Conservation (phyloP, 768 basidiomycete genomes). For the Ramaria sp. region DNA sequence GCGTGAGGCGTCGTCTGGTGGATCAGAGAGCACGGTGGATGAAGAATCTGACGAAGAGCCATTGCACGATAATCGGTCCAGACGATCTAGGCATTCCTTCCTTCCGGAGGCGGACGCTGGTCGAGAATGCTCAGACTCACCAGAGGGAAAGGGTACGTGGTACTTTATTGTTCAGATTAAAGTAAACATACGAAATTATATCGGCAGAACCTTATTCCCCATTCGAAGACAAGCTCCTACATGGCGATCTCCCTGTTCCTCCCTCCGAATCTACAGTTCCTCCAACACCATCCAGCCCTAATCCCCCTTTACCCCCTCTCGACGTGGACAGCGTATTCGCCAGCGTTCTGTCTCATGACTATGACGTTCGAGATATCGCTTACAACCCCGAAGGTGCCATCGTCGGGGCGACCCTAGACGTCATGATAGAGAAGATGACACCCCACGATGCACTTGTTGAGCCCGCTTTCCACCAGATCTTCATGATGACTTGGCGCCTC, state of each 20-base stretch:
- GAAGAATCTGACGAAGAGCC: slow-evolving; percentile 1
- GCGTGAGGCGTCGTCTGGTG: not conserved
- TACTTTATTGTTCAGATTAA: not conserved
- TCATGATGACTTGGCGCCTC: slow-evolving; percentile 92
- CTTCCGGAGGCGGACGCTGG: not conserved
- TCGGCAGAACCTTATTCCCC: not conserved
- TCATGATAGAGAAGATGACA: slow-evolving; percentile 94
- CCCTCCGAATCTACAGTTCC: slow-evolving; percentile 21
- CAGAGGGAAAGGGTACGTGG: not conserved
- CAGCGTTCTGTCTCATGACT: slow-evolving; percentile 65
- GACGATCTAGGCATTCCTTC: not conserved
- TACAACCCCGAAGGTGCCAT: slow-evolving; percentile 87
- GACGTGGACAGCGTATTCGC: slow-evolving; percentile 29
- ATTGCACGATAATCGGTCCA: not conserved
- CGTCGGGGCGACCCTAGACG: slow-evolving; percentile 81
- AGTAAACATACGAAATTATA: not conserved
- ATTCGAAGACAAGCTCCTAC: slow-evolving; percentile 44
- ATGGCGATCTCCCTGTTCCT: slow-evolving; percentile 45
- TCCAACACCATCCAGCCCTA: slow-evolving; percentile 4
- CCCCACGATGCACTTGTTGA: slow-evolving; percentile 90
- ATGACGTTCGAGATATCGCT: slow-evolving; percentile 72
- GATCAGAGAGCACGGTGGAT: not conserved
- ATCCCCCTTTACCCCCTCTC: not conserved
- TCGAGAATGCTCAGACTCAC: not conserved
- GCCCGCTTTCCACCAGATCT: slow-evolving; percentile 74